A percentile compares a stretch with the other conserved stretches of the same genome.
These are phyloP conservation scores for Claviceps lovelessii DNA, from an alignment of 2,329 filamentous ascomycete species.

Conservation along the genomic window DNA sequence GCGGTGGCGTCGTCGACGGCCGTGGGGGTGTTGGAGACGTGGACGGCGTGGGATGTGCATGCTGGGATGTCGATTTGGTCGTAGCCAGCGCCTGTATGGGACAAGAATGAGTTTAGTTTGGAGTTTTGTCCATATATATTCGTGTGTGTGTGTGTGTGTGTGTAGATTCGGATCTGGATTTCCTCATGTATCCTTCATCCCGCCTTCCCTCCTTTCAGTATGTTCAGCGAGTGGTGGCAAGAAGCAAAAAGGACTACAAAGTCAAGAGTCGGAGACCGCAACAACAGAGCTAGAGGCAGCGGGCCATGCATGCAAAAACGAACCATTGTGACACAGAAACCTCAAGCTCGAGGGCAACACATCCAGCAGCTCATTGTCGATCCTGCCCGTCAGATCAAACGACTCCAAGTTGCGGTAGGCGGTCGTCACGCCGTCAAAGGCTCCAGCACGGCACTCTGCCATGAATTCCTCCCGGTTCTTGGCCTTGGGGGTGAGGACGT, in stretches of 20 bases:
- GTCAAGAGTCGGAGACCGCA: too few species aligned
- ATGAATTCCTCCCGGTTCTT: slow-evolving; percentile 54
- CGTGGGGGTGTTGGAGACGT: slow-evolving; percentile 68
- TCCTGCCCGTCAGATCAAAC: slow-evolving; percentile 46
- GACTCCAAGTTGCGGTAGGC: slow-evolving; percentile 60
- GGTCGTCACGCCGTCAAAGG: slow-evolving; percentile 49
- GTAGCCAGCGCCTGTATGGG: slow-evolving; percentile 56
- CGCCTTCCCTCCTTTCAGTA: too few species aligned
- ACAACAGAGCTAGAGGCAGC: too few species aligned
- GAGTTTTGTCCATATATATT: background rate
- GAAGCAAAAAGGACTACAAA: too few species aligned
- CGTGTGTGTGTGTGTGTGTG: too few species aligned
- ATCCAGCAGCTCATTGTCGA: slow-evolving; percentile 57
- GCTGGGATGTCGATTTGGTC: slow-evolving; percentile 65
- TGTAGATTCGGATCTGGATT: too few species aligned
- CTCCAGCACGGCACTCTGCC: slow-evolving; percentile 48
- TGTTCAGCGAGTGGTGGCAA: too few species aligned
- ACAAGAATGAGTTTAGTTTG: background rate
- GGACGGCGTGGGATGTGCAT: slow-evolving; percentile 51
- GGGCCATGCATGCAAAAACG: slow-evolving; percentile 10
- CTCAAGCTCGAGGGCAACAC: slow-evolving; percentile 37
- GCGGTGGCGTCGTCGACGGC: slow-evolving; percentile 74
- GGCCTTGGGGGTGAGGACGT: slow-evolving; percentile 48
- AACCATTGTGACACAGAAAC: slow-evolving; percentile 48
- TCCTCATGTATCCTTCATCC: too few species aligned